Conservation (phyloP, 108 stramenopile genomes). For the Chaetoceros muelleri region DNA sequence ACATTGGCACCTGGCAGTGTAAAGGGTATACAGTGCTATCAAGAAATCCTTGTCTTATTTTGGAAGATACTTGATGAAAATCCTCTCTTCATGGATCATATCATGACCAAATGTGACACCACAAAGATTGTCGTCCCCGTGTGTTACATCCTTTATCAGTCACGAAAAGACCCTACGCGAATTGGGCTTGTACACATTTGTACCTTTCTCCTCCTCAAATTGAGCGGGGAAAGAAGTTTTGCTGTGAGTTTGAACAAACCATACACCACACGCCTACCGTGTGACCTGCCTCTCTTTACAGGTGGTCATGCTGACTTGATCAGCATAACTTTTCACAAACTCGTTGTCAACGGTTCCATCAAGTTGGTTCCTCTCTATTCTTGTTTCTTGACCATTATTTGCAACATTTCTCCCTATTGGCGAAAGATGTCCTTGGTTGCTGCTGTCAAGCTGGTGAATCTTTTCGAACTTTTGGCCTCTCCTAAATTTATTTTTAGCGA, state of each 20-base stretch:
- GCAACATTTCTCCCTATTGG: conserved; percentile 94
- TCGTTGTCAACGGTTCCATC: conserved; percentile 88
- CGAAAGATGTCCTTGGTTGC: conserved; percentile 79
- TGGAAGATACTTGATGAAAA: conserved; percentile 97
- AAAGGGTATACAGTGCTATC: conserved; percentile 72
- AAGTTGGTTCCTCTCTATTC: conserved; percentile 80
- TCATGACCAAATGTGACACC: conserved; percentile 71
- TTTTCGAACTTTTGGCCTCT: conserved; percentile 90
- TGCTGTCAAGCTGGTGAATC: conserved; percentile 87
- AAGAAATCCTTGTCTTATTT: conserved; percentile 90
- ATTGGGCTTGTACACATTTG: conserved; percentile 94
- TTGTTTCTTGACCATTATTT: conserved; percentile 93
- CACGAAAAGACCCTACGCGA: conserved; percentile 72
- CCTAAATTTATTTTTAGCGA: conserved; percentile 83
- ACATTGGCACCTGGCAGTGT: conserved; percentile 68
- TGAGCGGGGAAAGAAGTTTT: conserved; percentile 90
- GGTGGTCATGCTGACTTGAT: conserved; percentile 93
- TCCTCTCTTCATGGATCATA: conserved; percentile 81
- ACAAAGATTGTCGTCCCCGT: conserved; percentile 84
- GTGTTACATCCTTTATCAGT: conserved; percentile 88
- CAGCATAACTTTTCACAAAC: conserved; percentile 88
- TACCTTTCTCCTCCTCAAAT: conserved; percentile 90
- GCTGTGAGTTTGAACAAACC: conserved; percentile 92
- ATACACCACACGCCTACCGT: conserved; percentile 70
- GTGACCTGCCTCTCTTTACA: conserved; percentile 74